A percentile compares a stretch with the other conserved stretches of the same genome.
Conservation (phyloP, 306 rosid genomes). For the Boehmeria nivea region DNA sequence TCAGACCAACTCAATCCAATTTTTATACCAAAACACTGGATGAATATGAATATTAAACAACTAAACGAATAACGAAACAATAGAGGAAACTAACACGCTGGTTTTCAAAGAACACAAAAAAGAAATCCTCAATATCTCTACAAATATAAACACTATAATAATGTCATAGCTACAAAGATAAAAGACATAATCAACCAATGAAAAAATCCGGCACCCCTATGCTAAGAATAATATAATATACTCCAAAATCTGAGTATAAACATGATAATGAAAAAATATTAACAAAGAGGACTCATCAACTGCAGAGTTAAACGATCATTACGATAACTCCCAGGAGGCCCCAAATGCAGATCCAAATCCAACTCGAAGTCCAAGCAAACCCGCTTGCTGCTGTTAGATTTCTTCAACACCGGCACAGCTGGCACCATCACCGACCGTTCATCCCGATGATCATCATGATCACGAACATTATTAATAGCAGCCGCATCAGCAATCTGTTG, state of each 20-base stretch:
- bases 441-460: neutral
- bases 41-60: too few relatives aligned
- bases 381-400: slow-evolving; percentile 27
- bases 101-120: too few relatives aligned
- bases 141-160: neutral
- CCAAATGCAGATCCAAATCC: slow-evolving; percentile 37
- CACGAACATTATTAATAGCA: neutral
- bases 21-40: too few relatives aligned
- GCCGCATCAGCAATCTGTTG: neutral
- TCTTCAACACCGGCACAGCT: slow-evolving; percentile 31
- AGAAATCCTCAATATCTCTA: too few relatives aligned
- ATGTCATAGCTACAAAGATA: neutral
- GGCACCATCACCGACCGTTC: neutral
- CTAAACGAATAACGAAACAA: too few relatives aligned
- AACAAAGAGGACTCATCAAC: slow-evolving; percentile 11
- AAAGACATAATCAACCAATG: neutral
- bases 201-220: neutral
- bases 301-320: slow-evolving; percentile 23
- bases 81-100: too few relatives aligned
- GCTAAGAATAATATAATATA: too few relatives aligned
- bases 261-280: neutral
- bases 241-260: neutral
- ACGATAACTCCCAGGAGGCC: slow-evolving; percentile 16
- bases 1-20: too few relatives aligned
- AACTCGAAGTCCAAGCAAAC: slow-evolving; percentile 48